phyloP scores from a whole-genome alignment of 805 yeast species.

The Komagataella pseudopastoris region DNA sequence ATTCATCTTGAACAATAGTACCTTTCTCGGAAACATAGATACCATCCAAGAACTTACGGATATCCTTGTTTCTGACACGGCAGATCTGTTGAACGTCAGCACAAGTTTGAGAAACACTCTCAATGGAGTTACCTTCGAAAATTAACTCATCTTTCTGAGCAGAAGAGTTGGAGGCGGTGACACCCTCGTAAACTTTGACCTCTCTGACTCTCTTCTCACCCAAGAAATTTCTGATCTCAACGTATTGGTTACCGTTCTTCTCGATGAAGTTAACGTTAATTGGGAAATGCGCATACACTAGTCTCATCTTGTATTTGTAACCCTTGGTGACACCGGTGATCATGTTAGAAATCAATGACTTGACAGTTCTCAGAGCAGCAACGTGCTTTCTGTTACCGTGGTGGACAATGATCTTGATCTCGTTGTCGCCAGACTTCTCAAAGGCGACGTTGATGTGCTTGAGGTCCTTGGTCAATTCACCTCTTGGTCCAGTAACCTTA shows the following conservation, averaged over 20 bases:
- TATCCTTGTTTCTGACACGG: slow-evolving; percentile 99
- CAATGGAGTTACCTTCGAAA: slow-evolving; percentile 90
- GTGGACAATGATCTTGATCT: slow-evolving; percentile 84
- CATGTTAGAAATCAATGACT: slow-evolving; percentile 87
- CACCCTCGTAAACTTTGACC: slow-evolving; percentile 83
- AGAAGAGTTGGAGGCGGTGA: slow-evolving; percentile 66
- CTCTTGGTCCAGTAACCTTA: slow-evolving; percentile 96
- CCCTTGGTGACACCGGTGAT: slow-evolving; percentile 98
- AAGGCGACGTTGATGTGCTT: slow-evolving; percentile 93
- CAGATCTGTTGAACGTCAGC: slow-evolving; percentile 97
- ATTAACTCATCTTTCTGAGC: slow-evolving; percentile 90
- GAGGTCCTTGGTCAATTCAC: slow-evolving; percentile 79
- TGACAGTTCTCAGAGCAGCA: slow-evolving; percentile 98
- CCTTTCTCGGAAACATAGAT: slow-evolving; percentile 97
- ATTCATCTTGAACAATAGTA: slow-evolving; percentile 31
- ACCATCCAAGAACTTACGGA: slow-evolving; percentile 99
- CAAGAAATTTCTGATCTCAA: slow-evolving; percentile 98
- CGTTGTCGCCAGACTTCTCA: slow-evolving; percentile 57
- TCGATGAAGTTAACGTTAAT: slow-evolving; percentile 91
- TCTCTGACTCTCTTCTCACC: slow-evolving; percentile 97
- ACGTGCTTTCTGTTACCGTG: slow-evolving; percentile 99
- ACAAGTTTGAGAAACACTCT: slow-evolving; percentile 95
- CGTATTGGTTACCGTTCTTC: slow-evolving; percentile 55
- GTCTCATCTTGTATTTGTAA: slow-evolving; percentile 99
- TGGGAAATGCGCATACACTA: slow-evolving; percentile 99